Conservation (phyloP, 2,329 filamentous ascomycete genomes). For the Colletotrichum viniferum region DNA sequence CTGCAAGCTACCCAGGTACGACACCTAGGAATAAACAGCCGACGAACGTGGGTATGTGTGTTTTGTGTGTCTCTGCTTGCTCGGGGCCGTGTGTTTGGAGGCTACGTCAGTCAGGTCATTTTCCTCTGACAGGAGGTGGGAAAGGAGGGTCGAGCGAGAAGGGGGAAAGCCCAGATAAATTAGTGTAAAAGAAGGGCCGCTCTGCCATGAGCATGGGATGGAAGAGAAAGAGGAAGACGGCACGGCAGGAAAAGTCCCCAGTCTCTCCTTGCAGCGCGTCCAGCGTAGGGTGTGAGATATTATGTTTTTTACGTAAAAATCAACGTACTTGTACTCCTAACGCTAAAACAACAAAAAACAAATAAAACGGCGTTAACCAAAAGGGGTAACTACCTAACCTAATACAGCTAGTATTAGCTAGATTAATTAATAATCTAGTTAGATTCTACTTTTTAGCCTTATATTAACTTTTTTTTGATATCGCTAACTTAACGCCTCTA, state of each 20-base stretch:
- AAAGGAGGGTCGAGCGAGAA: conserved; percentile 14
- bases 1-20: neutral
- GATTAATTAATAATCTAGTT: too few species aligned
- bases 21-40: neutral
- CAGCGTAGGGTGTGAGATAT: too few species aligned
- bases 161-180: conserved; percentile 12
- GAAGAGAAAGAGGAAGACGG: neutral
- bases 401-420: too few species aligned
- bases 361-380: too few species aligned
- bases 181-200: neutral
- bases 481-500: too few species aligned
- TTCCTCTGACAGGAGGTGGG: conserved; percentile 7
- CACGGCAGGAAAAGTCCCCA: neutral
- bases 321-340: too few species aligned
- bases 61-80: neutral
- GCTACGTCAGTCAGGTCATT: conserved; percentile 15
- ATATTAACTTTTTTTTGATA: too few species aligned
- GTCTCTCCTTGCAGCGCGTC: neutral
- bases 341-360: too few species aligned
- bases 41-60: neutral
- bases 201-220: neutral
- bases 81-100: neutral
- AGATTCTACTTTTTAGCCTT: too few species aligned
- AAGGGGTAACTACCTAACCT: too few species aligned
- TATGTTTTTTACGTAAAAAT: too few species aligned